Evolutionary conservation across 306 rosid species (phyloP).

Genomic region (Trifolium fragiferum): DNA sequence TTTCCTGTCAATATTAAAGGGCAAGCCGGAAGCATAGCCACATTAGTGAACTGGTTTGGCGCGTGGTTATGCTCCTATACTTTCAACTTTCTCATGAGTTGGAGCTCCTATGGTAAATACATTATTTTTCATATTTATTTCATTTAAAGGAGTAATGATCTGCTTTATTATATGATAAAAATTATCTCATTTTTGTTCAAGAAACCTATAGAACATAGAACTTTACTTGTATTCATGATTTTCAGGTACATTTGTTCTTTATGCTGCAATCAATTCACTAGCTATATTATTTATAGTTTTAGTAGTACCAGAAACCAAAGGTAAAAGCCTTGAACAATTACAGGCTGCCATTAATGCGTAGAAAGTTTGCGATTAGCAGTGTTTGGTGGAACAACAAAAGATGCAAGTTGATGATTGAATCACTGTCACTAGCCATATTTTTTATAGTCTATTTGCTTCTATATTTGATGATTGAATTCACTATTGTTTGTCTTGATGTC

Average conservation of each 20-base stretch:
- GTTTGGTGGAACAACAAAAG: not conserved
- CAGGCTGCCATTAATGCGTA: constrained; percentile 77
- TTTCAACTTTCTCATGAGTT: constrained; percentile 81
- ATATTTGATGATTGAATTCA: constrained; percentile 24
- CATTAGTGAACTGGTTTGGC: constrained; percentile 89
- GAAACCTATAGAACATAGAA: constrained; percentile 11
- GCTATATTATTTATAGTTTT: constrained; percentile 66
- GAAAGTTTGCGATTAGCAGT: not conserved
- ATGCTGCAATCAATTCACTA: constrained; percentile 69
- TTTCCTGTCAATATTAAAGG: constrained; percentile 92
- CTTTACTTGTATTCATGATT: constrained; percentile 36
- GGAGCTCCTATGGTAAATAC: constrained; percentile 84
- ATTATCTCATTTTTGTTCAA: constrained; percentile 1
- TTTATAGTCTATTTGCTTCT: constrained; percentile 17
- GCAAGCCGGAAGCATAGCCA: constrained; percentile 83
- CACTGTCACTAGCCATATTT: constrained; percentile 8
- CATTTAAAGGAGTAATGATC: not conserved
- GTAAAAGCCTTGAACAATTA: constrained; percentile 84
- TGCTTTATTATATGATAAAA: not conserved
- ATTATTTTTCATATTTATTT: constrained; percentile 16
- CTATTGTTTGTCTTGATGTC: not conserved
- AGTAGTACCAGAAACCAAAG: constrained; percentile 91
- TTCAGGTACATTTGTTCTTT: constrained; percentile 86
- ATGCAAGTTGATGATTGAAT: constrained; percentile 21
- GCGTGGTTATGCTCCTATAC: constrained; percentile 92